These are phyloP conservation scores for Beauveria medogensis DNA, from an alignment of 2,329 filamentous ascomycete species.

Conservation along the genomic window DNA sequence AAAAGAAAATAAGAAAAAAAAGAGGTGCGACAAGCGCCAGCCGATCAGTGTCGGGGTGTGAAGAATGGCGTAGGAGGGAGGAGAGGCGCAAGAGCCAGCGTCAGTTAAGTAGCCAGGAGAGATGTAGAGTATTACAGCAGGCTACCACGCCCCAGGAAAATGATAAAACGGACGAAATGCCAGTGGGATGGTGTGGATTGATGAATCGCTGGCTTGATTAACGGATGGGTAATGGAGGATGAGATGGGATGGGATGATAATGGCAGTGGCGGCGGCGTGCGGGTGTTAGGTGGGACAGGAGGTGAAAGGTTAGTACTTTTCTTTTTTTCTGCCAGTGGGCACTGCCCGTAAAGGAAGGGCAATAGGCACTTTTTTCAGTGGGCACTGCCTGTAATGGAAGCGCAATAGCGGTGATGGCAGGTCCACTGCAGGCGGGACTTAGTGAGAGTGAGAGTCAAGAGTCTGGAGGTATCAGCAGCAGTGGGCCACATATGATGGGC, in stretches of 20 bases:
- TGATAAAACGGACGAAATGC: background rate
- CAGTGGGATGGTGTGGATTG: background rate
- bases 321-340: too few relatives aligned
- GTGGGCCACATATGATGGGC: too few relatives aligned
- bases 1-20: background rate
- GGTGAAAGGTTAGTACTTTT: background rate
- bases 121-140: background rate
- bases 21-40: slow-evolving; percentile 6
- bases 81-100: background rate
- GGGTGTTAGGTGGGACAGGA: background rate
- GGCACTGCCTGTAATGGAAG: background rate
- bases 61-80: background rate
- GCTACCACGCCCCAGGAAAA: background rate
- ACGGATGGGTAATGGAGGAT: background rate
- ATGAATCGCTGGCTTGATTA: background rate
- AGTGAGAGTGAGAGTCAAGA: too few relatives aligned
- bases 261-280: too few relatives aligned
- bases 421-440: too few relatives aligned
- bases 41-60: slow-evolving; percentile 3
- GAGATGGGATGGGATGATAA: background rate
- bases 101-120: background rate
- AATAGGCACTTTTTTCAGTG: background rate
- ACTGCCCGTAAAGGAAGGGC: too few relatives aligned
- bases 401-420: background rate
- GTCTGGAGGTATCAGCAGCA: too few relatives aligned